Percentiles rank a stretch among this genome's conserved stretches.
phyloP scores from a whole-genome alignment of 495 filamentous ascomycete genomes.

The Penicillium coffeae region DNA sequence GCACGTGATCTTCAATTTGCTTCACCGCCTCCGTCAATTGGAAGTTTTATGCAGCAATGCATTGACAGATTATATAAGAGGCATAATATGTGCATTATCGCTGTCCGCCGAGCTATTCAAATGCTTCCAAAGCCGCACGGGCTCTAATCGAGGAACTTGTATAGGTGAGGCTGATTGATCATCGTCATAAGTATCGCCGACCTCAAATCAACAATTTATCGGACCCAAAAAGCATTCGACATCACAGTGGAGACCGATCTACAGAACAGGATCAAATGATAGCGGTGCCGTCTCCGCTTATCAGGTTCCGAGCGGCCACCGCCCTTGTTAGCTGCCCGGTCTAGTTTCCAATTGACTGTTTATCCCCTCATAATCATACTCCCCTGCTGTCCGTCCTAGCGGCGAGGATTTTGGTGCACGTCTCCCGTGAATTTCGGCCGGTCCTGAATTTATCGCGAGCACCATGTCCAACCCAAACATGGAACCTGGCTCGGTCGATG shows the following conservation, averaged over 20 bases:
- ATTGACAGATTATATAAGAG: not conserved
- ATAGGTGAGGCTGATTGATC: too few species aligned
- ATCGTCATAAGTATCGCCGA: not conserved
- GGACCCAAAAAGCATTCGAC: too few species aligned
- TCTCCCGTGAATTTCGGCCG: not conserved
- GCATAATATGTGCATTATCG: not conserved
- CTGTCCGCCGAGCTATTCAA: not conserved
- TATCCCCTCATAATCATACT: not conserved
- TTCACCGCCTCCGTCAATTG: conserved; percentile 25
- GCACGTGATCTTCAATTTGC: conserved; percentile 25
- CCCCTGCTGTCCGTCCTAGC: not conserved
- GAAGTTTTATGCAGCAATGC: not conserved
- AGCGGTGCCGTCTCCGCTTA: conserved; percentile 8
- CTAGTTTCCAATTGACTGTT: conserved; percentile 1
- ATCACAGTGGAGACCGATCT: too few species aligned
- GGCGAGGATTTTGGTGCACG: not conserved
- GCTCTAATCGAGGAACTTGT: too few species aligned
- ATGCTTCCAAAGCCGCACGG: too few species aligned
- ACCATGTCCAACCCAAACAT: conserved; percentile 30
- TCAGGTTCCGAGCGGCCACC: conserved; percentile 15
- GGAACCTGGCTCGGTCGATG: conserved; percentile 15
- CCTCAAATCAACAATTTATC: too few species aligned
- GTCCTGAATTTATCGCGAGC: conserved; percentile 1
- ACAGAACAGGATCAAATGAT: not conserved
- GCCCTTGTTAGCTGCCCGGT: conserved; percentile 21